Base-by-base conservation (phyloP, 345 rosid species). In the Firmiana major region DNA sequence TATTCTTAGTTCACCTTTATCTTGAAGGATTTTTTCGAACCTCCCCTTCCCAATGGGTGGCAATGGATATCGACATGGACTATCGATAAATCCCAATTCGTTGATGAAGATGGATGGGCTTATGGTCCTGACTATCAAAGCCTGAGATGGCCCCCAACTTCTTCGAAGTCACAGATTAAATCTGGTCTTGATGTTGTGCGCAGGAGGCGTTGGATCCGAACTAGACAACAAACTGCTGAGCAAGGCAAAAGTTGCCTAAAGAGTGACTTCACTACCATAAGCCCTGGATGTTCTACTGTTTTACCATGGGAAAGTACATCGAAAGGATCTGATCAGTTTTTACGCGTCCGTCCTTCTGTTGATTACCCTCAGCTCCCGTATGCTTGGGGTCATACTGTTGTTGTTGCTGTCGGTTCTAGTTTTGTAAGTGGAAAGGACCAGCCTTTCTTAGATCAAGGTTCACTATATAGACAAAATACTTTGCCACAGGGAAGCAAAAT, bases 251-350 rank as follows among this genome's bases (percentile, higher is more conserved):
- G 71, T 67, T 55, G 51, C 54, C 19, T 60, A 42, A 76, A 80
- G 73, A 68, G 74, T 45, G 83, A 77, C 48, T 65, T 75, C 42
- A 74, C 88, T 81, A 59, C 84, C 76, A 26, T 93, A 83, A 81
- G 77, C 79, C 94, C 97, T 73, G 90, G 92, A 72, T 90, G 91
- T 78, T 92, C 97, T 55, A 78, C 85, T 81, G 88, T 89, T 74
- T 83, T 96, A 82, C 98, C 99, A 70, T 93, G 99, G 94, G 86
- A 86, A 82, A 89, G 92, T 86, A 85, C 88, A 82, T 88, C 88
- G 43, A 91, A 80, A 81, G 87, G 79, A 82, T 88, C 93, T 63
- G 89, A 89, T 31, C 89, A 90, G 64, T 90, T 87, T 86, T 81
- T 96, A 78, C 92, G 75, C 74, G 84, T 96, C 63, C 93, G 97